These are phyloP conservation scores for Vickermania spadyakhi DNA, from an alignment of 208 protist genomes.

Conservation along the genomic window DNA sequence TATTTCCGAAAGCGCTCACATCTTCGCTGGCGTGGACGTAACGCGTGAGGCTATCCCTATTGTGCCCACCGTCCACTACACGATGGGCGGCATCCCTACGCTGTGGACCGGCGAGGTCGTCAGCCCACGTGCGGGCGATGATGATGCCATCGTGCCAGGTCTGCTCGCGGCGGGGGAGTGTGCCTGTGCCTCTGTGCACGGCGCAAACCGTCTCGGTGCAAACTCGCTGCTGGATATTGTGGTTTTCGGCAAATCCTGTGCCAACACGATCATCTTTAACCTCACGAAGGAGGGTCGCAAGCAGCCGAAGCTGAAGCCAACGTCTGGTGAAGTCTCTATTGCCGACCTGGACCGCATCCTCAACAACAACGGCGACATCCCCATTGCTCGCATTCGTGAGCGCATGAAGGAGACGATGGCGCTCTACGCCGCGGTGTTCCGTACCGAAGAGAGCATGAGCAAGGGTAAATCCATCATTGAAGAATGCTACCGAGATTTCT, in stretches of 20 bases:
- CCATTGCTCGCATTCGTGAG: conserved; percentile 90
- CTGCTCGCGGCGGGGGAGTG: conserved; percentile 98
- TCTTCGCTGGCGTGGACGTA: conserved; percentile 99
- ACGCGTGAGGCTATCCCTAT: conserved; percentile 99
- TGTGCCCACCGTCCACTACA: conserved; percentile 99
- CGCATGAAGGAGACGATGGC: conserved; percentile 98
- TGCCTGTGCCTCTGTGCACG: conserved; percentile 97
- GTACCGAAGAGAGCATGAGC: conserved; percentile 87
- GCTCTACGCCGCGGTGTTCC: conserved; percentile 95
- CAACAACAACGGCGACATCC: conserved; percentile 89
- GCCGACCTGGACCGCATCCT: conserved; percentile 94
- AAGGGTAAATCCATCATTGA: conserved; percentile 91
- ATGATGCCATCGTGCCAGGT: conserved; percentile 94
- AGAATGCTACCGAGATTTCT: conserved; percentile 89
- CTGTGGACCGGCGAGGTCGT: conserved; percentile 90
- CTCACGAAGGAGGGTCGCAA: conserved; percentile 84
- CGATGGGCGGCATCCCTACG: conserved; percentile 95
- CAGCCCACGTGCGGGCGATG: conserved; percentile 75
- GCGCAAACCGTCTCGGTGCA: conserved; percentile 98
- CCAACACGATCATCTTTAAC: conserved; percentile 91
- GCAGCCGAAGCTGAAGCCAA: conserved; percentile 72
- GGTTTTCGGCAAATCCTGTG: conserved; percentile 97
- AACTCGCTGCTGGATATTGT: conserved; percentile 99
- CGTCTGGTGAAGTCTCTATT: conserved; percentile 92
- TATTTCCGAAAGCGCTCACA: conserved; percentile 98